Conservation (phyloP, 225 moss, liverwort and hornwort species). For the Bryum argenteum region DNA sequence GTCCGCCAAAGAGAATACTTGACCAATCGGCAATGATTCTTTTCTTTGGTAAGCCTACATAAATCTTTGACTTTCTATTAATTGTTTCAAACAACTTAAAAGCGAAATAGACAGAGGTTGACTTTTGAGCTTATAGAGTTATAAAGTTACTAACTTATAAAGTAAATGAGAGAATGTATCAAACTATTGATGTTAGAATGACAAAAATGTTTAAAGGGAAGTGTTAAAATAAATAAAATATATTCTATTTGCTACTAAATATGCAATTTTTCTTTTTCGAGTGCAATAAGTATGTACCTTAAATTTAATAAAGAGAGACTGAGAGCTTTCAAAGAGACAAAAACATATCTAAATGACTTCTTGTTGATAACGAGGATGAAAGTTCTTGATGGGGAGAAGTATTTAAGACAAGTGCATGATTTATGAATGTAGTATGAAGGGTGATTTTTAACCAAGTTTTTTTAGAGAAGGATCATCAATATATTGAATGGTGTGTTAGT, state of each 20-base stretch:
- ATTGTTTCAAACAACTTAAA: too few species aligned
- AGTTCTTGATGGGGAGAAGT: too few species aligned
- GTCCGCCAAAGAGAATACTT: conserved; percentile 36
- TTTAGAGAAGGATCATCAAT: not conserved
- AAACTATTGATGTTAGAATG: not conserved
- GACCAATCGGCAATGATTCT: conserved; percentile 35
- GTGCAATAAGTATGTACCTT: too few species aligned
- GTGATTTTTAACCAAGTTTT: not conserved
- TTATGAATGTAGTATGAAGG: not conserved
- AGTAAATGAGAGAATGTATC: not conserved
- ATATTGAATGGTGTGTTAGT: not conserved
- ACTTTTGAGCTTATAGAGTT: too few species aligned
- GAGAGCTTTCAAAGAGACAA: too few species aligned
- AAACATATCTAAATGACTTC: too few species aligned
- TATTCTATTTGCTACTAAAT: too few species aligned
- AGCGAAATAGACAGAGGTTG: too few species aligned
- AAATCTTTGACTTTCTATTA: not conserved
- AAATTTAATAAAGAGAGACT: too few species aligned
- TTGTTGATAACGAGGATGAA: too few species aligned
- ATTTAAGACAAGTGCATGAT: not conserved
- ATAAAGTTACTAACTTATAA: too few species aligned
- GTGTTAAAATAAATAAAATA: not conserved
- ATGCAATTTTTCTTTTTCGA: too few species aligned
- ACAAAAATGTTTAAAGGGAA: not conserved
- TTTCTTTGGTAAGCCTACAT: conserved; percentile 33